Evolutionary conservation across 768 basidiomycete species (phyloP).

Genomic region (Wakefieldia striispora): DNA sequence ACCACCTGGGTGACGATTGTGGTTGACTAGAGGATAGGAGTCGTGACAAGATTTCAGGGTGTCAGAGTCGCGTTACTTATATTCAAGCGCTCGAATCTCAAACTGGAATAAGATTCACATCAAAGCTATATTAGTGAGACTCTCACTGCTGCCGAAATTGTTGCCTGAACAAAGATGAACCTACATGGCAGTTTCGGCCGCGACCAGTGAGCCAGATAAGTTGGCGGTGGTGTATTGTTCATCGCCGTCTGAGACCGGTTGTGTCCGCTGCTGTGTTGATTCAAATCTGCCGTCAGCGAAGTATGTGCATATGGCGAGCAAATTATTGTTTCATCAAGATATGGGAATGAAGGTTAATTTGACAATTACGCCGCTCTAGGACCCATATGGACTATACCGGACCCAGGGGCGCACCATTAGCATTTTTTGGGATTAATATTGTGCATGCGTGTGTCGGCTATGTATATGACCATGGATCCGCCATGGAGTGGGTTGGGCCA

Average conservation of each 20-base stretch:
- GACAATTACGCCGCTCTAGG: slow-evolving; percentile 15
- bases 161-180: not conserved
- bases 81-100: not conserved
- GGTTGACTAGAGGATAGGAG: not conserved
- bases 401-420: not conserved
- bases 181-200: not conserved
- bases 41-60: not conserved
- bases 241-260: slow-evolving; percentile 3
- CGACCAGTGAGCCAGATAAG: not conserved
- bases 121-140: not conserved
- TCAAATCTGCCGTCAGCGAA: slow-evolving; percentile 16
- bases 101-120: not conserved
- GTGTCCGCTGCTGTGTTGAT: slow-evolving; percentile 12
- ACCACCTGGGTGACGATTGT: not conserved
- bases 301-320: slow-evolving; percentile 7
- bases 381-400: not conserved
- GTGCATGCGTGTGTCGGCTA: not conserved
- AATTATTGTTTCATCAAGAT: slow-evolving; percentile 16
- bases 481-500: not conserved
- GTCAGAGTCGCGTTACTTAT: too few relatives aligned
- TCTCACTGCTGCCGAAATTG: not conserved
- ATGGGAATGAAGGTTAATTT: slow-evolving; percentile 26
- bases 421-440: slow-evolving; percentile 1
- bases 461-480: not conserved
- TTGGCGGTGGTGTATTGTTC: slow-evolving; percentile 2